Percentiles rank a stretch among this genome's conserved stretches.
phyloP scores from a whole-genome alignment of 2,329 filamentous ascomycete species.

The Capronia epimyces region DNA sequence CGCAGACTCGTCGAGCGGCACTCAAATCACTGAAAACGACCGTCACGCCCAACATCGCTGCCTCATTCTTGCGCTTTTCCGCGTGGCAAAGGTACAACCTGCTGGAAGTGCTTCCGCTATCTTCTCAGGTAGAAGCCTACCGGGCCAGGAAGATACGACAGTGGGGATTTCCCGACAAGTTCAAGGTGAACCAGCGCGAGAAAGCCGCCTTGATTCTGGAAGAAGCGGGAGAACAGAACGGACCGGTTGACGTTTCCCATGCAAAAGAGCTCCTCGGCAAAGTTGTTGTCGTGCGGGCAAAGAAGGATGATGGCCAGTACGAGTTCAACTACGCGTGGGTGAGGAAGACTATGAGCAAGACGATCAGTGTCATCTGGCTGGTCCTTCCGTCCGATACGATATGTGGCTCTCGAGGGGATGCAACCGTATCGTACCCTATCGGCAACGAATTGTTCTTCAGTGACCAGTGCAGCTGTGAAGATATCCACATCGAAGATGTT shows the following conservation, averaged over 20 bases:
- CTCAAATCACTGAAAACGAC: constrained; percentile 46
- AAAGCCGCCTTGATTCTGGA: constrained; percentile 13
- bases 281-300: constrained; percentile 47
- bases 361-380: constrained; percentile 64
- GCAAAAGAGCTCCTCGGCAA: constrained; percentile 12
- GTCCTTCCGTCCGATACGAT: constrained; percentile 67
- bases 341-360: constrained; percentile 43
- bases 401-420: constrained; percentile 53
- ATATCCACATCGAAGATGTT: constrained; percentile 53
- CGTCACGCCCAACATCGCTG: constrained; percentile 65
- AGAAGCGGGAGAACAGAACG: constrained; percentile 6
- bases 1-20: constrained; percentile 32
- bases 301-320: constrained; percentile 33
- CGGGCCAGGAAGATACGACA: constrained; percentile 6
- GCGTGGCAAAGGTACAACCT: constrained; percentile 51
- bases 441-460: constrained; percentile 70
- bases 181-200: not conserved
- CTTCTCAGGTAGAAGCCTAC: constrained; percentile 39
- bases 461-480: constrained; percentile 66
- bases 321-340: constrained; percentile 67
- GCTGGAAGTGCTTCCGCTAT: constrained; percentile 30
- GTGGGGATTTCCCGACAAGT: constrained; percentile 5
- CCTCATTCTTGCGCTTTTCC: constrained; percentile 47
- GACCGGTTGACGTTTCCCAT: not conserved
- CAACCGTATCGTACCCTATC: constrained; percentile 53